A percentile compares a stretch with the other conserved stretches of the same genome.
phyloP scores from a whole-genome alignment of 176 grass and related monocot genomes.

The Musa beccarii region DNA sequence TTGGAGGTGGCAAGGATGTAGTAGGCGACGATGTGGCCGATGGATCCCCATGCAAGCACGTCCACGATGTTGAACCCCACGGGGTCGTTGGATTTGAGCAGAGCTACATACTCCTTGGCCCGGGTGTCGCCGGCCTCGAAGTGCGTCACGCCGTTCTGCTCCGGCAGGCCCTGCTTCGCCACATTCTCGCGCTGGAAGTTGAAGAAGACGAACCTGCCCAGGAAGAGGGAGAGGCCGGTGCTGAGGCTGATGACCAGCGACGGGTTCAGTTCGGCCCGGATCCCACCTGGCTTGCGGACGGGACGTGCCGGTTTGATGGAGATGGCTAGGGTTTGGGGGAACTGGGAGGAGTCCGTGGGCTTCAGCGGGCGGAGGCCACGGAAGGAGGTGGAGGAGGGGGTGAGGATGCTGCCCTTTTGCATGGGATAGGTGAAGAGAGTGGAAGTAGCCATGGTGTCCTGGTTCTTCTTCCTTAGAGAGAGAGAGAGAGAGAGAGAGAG shows the following conservation, averaged over 20 bases:
- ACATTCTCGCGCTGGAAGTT: slow-evolving; percentile 99
- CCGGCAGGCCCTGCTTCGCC: slow-evolving; percentile 77
- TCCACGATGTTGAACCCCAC: slow-evolving; percentile 94
- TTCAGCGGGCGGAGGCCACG: slow-evolving; percentile 34
- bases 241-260: slow-evolving; percentile 91
- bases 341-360: slow-evolving; percentile 18
- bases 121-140: slow-evolving; percentile 78
- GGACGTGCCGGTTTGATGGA: background rate
- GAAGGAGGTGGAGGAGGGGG: slow-evolving; percentile 13
- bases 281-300: slow-evolving; percentile 22
- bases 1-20: slow-evolving; percentile 93
- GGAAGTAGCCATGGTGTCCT: background rate
- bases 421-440: background rate
- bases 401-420: slow-evolving; percentile 16
- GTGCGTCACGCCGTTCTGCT: slow-evolving; percentile 87
- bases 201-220: slow-evolving; percentile 94
- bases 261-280: slow-evolving; percentile 62
- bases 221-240: slow-evolving; percentile 86
- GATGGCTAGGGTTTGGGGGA: slow-evolving; percentile 7
- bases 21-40: slow-evolving; percentile 90
- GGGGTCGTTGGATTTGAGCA: slow-evolving; percentile 93
- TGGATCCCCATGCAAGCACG: slow-evolving; percentile 84
- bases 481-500: background rate
- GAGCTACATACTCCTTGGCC: slow-evolving; percentile 60
- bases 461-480: background rate